Evolutionary conservation across 352 stramenopile genomes (phyloP).

Genomic region (Pythium sp.): DNA sequence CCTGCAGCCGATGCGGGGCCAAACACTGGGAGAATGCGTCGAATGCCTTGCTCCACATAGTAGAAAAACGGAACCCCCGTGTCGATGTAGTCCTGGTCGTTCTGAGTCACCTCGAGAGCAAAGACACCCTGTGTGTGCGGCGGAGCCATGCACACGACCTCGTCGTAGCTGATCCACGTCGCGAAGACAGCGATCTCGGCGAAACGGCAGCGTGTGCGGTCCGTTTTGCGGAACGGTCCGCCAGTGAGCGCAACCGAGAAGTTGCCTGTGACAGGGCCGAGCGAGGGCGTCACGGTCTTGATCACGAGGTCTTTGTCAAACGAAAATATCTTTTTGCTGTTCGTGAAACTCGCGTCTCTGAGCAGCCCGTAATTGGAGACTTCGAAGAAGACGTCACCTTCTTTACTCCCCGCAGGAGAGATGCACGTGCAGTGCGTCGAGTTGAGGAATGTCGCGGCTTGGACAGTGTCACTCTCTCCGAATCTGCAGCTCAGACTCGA

Average conservation of each 20-base stretch:
- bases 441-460: constrained; percentile 58
- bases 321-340: constrained; percentile 52
- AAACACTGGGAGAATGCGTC: constrained; percentile 81
- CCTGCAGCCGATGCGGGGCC: constrained; percentile 81
- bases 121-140: constrained; percentile 65
- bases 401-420: constrained; percentile 35
- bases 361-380: constrained; percentile 66
- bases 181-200: constrained; percentile 60
- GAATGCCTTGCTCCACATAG: constrained; percentile 76
- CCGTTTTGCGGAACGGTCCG: constrained; percentile 68
- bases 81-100: constrained; percentile 91
- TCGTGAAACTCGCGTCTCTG: constrained; percentile 34
- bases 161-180: constrained; percentile 56
- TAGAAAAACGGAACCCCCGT: constrained; percentile 70
- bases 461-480: constrained; percentile 33
- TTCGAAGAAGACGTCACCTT: constrained; percentile 52
- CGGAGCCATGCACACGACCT: constrained; percentile 81
- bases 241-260: constrained; percentile 86
- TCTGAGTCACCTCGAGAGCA: constrained; percentile 84
- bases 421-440: constrained; percentile 67
- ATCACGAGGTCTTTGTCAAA: constrained; percentile 80
- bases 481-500: constrained; percentile 72
- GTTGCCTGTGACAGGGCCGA: constrained; percentile 78
- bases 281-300: constrained; percentile 66
- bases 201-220: constrained; percentile 88